Conservation (phyloP, 345 rosid genomes). For the Ceriops decandra region DNA sequence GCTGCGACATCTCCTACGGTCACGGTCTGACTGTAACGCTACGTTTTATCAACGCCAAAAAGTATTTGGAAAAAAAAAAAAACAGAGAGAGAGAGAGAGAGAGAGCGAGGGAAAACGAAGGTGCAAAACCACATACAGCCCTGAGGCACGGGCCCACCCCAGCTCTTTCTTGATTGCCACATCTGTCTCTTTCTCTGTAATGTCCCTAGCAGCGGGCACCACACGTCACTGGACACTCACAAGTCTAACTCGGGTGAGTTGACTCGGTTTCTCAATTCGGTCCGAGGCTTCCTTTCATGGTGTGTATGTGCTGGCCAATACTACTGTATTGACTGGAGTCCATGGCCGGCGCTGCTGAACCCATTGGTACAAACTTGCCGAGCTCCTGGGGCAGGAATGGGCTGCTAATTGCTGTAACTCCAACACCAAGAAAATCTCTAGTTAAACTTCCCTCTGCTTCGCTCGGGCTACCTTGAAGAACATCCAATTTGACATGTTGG, state of each 20-base stretch:
- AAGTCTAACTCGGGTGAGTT: not conserved
- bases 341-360: constrained; percentile 16
- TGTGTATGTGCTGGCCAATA: not conserved
- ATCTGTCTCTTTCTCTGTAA: constrained; percentile 18
- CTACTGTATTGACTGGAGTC: constrained; percentile 19
- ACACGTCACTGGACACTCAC: constrained; percentile 1
- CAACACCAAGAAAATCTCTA: constrained; percentile 70
- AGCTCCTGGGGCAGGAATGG: constrained; percentile 39
- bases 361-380: constrained; percentile 33
- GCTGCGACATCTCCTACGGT: not conserved
- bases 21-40: not conserved
- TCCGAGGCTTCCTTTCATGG: not conserved
- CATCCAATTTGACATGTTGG: not conserved
- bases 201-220: constrained; percentile 17
- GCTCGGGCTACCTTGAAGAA: not conserved
- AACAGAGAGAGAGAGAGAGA: too few relatives aligned
- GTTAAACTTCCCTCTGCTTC: constrained; percentile 39
- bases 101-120: not conserved
- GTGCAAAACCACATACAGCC: constrained; percentile 6
- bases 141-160: not conserved
- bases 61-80: not conserved
- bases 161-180: not conserved
- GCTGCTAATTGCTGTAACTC: constrained; percentile 28
- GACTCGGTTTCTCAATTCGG: not conserved
- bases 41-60: not conserved